A percentile compares a stretch with the other conserved stretches of the same genome.
Conservation (phyloP, 495 filamentous ascomycete genomes). For the Talaromyces proteolyticus region DNA sequence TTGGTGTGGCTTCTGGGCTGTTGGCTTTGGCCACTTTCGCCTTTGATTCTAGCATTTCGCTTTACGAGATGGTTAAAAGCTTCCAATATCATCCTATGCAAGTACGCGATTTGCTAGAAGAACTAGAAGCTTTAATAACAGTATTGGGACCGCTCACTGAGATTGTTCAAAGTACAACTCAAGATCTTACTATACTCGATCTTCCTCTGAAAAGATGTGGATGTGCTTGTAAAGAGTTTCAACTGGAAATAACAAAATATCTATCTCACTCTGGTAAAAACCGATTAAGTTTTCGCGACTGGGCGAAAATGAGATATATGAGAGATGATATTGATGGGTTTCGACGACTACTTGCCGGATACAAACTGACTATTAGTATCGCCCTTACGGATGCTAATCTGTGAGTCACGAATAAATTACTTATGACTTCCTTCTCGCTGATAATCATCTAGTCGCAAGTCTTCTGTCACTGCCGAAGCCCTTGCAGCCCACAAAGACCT, state of each 20-base stretch:
- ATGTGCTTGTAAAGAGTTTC: conserved; percentile 20
- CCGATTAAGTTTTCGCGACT: conserved; percentile 20
- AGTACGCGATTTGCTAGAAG: conserved; percentile 33
- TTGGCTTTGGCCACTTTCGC: conserved; percentile 27
- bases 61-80: conserved; percentile 34
- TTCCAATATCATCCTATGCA: conserved; percentile 28
- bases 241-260: conserved; percentile 16
- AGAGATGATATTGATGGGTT: conserved; percentile 25
- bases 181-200: conserved; percentile 12
- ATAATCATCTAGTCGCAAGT: conserved; percentile 20
- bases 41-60: conserved; percentile 29
- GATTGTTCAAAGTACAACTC: conserved; percentile 9
- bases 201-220: conserved; percentile 20
- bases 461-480: conserved; percentile 19
- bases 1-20: conserved; percentile 22
- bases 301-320: conserved; percentile 22
- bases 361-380: conserved; percentile 35
- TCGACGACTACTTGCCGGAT: conserved; percentile 23
- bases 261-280: conserved; percentile 9
- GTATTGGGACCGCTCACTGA: conserved; percentile 27
- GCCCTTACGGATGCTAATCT: conserved; percentile 30
- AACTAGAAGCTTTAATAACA: conserved; percentile 30
- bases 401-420: too few relatives aligned
- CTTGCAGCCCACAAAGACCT: conserved; percentile 26
- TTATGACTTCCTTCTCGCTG: too few relatives aligned